Conservation (phyloP, 139 green algal genomes). For the Gonium pectorale region DNA sequence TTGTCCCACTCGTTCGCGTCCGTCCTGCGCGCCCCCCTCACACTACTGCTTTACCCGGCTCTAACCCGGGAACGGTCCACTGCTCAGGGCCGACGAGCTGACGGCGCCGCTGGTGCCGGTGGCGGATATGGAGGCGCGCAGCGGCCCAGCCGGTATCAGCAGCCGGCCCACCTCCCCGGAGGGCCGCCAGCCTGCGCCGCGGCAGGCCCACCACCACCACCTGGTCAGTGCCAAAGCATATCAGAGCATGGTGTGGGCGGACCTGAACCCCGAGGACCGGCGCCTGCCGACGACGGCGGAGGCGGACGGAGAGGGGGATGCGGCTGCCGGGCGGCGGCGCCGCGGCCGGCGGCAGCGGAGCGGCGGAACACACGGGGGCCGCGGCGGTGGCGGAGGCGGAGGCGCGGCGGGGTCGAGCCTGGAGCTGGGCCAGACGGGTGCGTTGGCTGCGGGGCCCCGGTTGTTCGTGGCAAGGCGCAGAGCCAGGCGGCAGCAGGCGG, state of each 20-base stretch:
- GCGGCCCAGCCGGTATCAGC: not conserved
- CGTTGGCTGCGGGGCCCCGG: too few species aligned
- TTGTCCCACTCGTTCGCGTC: too few species aligned
- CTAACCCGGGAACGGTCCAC: not conserved
- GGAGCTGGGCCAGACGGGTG: not conserved
- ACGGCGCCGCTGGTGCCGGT: conserved; percentile 13
- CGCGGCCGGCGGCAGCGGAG: not conserved
- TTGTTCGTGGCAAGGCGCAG: too few species aligned
- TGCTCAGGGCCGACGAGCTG: not conserved
- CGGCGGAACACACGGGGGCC: not conserved
- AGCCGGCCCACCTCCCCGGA: conserved; percentile 1
- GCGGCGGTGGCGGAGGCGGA: not conserved
- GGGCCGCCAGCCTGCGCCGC: not conserved
- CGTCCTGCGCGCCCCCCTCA: too few species aligned
- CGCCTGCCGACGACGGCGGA: too few species aligned
- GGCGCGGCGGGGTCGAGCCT: not conserved
- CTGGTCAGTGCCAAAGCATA: conserved; percentile 52
- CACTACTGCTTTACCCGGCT: not conserved
- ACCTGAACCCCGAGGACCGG: conserved; percentile 30
- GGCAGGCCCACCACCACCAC: not conserved
- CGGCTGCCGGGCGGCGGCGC: too few species aligned
- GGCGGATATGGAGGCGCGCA: not conserved
- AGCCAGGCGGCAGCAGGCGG: too few species aligned
- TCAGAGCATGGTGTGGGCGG: conserved; percentile 62
- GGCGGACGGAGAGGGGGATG: not conserved